Base-by-base conservation (phyloP, 192 early-diverging fungal genomes). In the Oehlia diaphana region DNA sequence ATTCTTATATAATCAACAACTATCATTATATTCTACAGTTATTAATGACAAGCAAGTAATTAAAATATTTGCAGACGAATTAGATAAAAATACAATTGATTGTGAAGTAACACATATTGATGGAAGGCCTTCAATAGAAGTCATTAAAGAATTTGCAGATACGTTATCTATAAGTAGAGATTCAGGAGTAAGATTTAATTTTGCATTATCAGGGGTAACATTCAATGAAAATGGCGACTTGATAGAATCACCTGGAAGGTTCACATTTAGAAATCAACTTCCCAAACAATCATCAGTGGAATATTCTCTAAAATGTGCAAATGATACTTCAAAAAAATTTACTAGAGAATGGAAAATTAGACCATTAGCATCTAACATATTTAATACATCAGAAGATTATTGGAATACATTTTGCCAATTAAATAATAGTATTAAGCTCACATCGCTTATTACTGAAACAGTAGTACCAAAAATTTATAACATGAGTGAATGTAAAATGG, bases 91-190 rank as follows among this genome's bases (percentile, higher is more conserved):
- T 21, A 70, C 31, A 1, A 42, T 44, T 2, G 68, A 70, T 70
- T 70, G 68, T 70, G 33, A 70, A 8, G 68, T 70, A 8, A 70
- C 33, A 70, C 33, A 70, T 6, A 70, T 70, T 4, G 68, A 70
- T 70, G 37, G 21, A 37, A 16, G 16, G 44, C 39, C 68, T 39
- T 13, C 68, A 21, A 19, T 70, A 13, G 35, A 70, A 21, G 31
- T 70, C 1, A 70, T 70, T n/a, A 44, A 21, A 37, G 68, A 70
- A 42, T 70, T 9, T 2, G 68, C 39, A 19, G 19, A 35, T 42
- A 37, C 31, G 6, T 2, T 70, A 21, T 4, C 2, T 21, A 6
- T 9, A 4, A 44, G 39, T 16, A 70, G 9, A 42, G 68, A 70
- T 44, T 39, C 35, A 42, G 35, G 35, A 21, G 68, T 42, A 4